These are phyloP conservation scores for Chloranthus sessilifolius DNA, from an alignment of 164 flowering plant genomes.

Conservation along the genomic window DNA sequence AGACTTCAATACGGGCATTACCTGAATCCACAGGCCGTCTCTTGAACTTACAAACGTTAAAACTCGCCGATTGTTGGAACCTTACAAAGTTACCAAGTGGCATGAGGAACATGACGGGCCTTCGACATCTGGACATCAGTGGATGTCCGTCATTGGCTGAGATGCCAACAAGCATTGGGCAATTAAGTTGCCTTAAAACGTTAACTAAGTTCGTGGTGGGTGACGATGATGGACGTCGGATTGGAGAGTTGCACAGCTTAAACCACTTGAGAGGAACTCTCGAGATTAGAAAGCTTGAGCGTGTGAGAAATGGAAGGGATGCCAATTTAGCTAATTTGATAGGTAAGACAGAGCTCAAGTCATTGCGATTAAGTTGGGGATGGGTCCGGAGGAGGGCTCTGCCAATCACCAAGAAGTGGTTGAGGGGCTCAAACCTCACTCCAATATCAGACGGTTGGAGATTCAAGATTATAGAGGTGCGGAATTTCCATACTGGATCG, in stretches of 20 bases:
- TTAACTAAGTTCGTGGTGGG: background rate
- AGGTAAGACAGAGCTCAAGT: background rate
- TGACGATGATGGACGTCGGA: background rate
- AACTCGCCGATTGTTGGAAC: background rate
- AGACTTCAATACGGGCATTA: background rate
- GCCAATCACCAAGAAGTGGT: background rate
- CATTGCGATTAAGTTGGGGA: background rate
- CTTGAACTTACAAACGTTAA: constrained; percentile 5
- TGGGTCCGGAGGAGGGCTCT: too few species aligned
- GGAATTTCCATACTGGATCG: background rate
- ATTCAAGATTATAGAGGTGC: background rate
- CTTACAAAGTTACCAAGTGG: constrained; percentile 1
- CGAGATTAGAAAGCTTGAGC: background rate
- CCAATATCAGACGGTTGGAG: background rate
- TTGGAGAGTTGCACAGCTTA: background rate
- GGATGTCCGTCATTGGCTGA: background rate
- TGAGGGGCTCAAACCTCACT: background rate
- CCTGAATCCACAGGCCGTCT: background rate
- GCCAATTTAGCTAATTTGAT: background rate
- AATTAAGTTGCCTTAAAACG: background rate
- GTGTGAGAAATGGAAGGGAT: background rate
- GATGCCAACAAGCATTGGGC: background rate
- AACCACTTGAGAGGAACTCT: background rate
- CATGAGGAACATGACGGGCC: constrained; percentile 2
- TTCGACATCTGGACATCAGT: constrained; percentile 5